Evolutionary conservation across 169 alveolate genomes (phyloP).

Genomic region (Plasmodium chabaudi): DNA sequence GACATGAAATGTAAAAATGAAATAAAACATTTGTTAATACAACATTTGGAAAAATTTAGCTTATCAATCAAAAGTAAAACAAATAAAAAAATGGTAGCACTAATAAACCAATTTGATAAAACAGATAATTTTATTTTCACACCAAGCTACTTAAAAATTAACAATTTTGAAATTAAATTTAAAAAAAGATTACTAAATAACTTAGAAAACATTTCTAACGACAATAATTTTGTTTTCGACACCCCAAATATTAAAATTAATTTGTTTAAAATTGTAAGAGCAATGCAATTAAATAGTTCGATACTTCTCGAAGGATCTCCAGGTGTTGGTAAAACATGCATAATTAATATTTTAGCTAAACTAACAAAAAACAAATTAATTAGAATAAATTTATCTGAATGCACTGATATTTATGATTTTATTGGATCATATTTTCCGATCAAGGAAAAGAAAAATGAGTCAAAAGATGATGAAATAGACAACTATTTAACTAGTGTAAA

Average conservation of each 20-base stretch:
- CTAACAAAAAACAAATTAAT: conserved; percentile 89
- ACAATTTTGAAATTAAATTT: conserved; percentile 43
- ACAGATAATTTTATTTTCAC: conserved; percentile 19
- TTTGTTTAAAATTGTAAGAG: conserved; percentile 92
- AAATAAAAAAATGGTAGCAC: neutral
- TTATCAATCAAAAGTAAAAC: conserved; percentile 11
- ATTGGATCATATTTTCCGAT: conserved; percentile 93
- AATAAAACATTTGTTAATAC: conserved; percentile 11
- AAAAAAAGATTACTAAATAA: conserved; percentile 7
- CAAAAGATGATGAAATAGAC: neutral
- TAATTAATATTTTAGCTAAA: conserved; percentile 93
- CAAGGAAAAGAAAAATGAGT: conserved; percentile 55
- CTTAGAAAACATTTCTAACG: neutral
- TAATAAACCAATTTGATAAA: neutral
- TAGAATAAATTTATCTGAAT: conserved; percentile 96
- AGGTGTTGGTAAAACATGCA: conserved; percentile 99
- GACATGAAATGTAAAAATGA: conserved; percentile 20
- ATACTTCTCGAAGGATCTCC: conserved; percentile 99
- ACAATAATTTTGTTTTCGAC: conserved; percentile 87
- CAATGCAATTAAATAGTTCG: conserved; percentile 91
- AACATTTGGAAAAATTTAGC: conserved; percentile 20
- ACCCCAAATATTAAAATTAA: conserved; percentile 92
- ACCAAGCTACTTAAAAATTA: conserved; percentile 18
- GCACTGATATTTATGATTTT: conserved; percentile 95
- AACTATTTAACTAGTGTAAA: neutral